Base-by-base conservation (phyloP, 805 yeast genomes). In the Myxozyma kluyveri region DNA sequence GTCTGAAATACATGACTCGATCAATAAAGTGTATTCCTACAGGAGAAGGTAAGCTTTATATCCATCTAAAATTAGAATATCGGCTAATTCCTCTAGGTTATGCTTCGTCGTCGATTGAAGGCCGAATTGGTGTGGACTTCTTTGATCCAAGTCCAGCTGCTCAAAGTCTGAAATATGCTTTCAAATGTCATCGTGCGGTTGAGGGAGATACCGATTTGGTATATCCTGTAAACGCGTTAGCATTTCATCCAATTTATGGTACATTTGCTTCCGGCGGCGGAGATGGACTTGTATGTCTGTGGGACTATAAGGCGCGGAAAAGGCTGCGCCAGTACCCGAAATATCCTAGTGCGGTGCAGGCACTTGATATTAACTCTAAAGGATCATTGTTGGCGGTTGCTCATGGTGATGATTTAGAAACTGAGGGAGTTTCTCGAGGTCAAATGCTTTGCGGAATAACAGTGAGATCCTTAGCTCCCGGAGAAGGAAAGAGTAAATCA, bases 31-130 rank as follows among this genome's bases (percentile, higher is more conserved):
- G 81, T 35, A 74, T 81, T 59, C 84, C 86, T 0, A 69, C 73
- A 49, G 75, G 75, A 2, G 55, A 65, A 70, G 57, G 93, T 84
- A 5, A 83, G 47, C 78, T 4, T 17, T 24, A 6, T 37, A 18
- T n/a, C 6, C 14, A 14, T 19, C 9, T 7, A 6, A n/a, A 19
- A 10, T 9, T 3, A 23, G 4, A 24, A n/a, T 17, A n/a, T 36
- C 19, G 12, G 32, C 29, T n/a, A 14, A n/a, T 22, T 17, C 4
- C 19, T 27, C 23, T 18, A 50, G 61, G 61, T 2, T 59, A 43
- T 65, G 88, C 83, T 0, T 75, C 82, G 29, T 73, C 88, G 24
- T 82, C 91, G 1, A 74, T 88, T n/a, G 95, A 87, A 61, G 96
- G 96, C 0, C 72, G 95, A 26, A 88, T 85, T 1, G 82, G 89